A percentile compares a stretch with the other conserved stretches of the same genome.
Conservation (phyloP, 148 eudicot genomes). For the Diospyros kaki region DNA sequence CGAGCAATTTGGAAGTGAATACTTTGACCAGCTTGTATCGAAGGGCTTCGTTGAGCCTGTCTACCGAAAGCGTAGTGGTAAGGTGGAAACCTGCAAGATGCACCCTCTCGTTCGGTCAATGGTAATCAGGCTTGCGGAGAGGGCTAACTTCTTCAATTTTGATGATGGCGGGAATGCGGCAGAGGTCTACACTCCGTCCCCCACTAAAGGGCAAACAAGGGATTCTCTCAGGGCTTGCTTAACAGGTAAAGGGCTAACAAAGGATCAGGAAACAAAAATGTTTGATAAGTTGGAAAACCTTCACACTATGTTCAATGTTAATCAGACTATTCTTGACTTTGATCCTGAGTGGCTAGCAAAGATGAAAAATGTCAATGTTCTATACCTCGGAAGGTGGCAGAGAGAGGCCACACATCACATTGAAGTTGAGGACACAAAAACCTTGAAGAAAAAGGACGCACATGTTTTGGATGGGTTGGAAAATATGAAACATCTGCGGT, state of each 20-base stretch:
- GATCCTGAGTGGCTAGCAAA: conserved; percentile 26
- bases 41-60: conserved; percentile 23
- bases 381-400: conserved; percentile 55
- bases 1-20: conserved; percentile 21
- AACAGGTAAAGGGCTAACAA: not conserved
- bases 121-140: conserved; percentile 17
- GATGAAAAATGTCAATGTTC: conserved; percentile 36
- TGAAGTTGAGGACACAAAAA: conserved; percentile 32
- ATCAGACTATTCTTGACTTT: conserved; percentile 27
- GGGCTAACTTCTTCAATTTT: conserved; percentile 25
- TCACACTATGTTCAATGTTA: conserved; percentile 32
- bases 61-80: conserved; percentile 2
- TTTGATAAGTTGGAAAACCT: conserved; percentile 8
- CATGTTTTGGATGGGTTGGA: conserved; percentile 26
- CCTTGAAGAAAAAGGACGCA: conserved; percentile 7
- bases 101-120: conserved; percentile 24
- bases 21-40: conserved; percentile 15
- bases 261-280: not conserved
- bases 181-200: not conserved
- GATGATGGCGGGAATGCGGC: not conserved
- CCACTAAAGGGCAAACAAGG: no score
- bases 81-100: conserved; percentile 26
- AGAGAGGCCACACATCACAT: conserved; percentile 25
- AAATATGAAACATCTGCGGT: conserved; percentile 21
- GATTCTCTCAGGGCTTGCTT: conserved; percentile 25